Evolutionary conservation across 2,329 filamentous ascomycete species (phyloP).

Genomic region (Diaporthe caulivora): DNA sequence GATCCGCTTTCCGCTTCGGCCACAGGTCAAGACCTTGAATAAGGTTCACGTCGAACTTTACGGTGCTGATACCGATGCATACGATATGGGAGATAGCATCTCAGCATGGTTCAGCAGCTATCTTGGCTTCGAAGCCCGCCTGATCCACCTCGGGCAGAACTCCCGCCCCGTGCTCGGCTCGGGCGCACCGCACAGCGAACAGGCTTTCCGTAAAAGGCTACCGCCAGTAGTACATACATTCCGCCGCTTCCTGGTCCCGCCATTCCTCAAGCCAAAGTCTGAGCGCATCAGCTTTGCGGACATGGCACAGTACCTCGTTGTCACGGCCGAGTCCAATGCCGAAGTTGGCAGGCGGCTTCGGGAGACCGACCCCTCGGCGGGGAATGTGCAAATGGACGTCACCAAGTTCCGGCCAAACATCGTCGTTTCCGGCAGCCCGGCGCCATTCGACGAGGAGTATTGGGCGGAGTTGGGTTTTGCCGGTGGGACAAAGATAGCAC

Average conservation of each 20-base stretch:
- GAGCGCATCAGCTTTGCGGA: slow-evolving; percentile 23
- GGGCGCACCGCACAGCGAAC: slow-evolving; percentile 4
- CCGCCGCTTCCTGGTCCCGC: neutral
- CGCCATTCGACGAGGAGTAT: slow-evolving; percentile 17
- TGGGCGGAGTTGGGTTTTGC: slow-evolving; percentile 20
- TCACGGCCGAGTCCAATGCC: slow-evolving; percentile 8
- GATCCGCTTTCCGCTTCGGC: slow-evolving; percentile 20
- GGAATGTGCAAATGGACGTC: slow-evolving; percentile 11
- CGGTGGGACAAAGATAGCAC: neutral
- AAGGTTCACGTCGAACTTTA: neutral
- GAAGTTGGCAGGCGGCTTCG: slow-evolving; percentile 12
- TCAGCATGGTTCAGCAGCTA: slow-evolving; percentile 20
- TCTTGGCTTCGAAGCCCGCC: slow-evolving; percentile 18
- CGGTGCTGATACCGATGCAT: slow-evolving; percentile 11
- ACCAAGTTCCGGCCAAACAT: slow-evolving; percentile 28
- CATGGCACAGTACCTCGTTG: slow-evolving; percentile 10
- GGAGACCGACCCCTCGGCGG: slow-evolving; percentile 16
- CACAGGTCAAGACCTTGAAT: neutral
- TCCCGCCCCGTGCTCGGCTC: slow-evolving; percentile 13
- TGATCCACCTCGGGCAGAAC: slow-evolving; percentile 9
- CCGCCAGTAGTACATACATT: neutral
- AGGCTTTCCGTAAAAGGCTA: slow-evolving; percentile 13
- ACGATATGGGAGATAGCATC: slow-evolving; percentile 19
- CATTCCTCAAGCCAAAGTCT: neutral
- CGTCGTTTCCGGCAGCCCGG: neutral